phyloP scores from a whole-genome alignment of 2,329 filamentous ascomycete species.

The Aspergillus spinulosporus region DNA sequence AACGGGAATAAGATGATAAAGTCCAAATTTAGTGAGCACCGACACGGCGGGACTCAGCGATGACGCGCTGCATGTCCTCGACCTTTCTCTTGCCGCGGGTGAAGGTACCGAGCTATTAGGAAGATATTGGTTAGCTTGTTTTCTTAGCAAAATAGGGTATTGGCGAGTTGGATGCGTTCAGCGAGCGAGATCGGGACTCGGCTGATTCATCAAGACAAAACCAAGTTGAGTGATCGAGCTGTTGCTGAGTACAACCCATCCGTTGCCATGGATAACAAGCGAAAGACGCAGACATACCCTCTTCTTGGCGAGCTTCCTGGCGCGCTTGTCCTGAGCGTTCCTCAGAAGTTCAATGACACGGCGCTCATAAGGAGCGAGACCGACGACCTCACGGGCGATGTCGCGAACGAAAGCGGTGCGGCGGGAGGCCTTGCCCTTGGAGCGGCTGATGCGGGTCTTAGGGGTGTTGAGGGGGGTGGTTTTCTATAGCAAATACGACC shows the following conservation, averaged over 20 bases:
- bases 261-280: neutral
- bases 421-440: constrained; percentile 96
- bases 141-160: neutral
- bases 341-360: constrained; percentile 98
- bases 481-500: constrained; percentile 64
- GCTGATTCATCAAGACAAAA: neutral
- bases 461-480: constrained; percentile 71
- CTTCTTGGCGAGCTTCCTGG: constrained; percentile 99
- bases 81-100: constrained; percentile 99
- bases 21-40: constrained; percentile 59
- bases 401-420: constrained; percentile 95
- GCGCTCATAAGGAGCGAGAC: constrained; percentile 93
- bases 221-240: neutral
- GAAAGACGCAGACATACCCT: constrained; percentile 62
- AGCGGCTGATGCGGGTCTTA: constrained; percentile 77
- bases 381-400: constrained; percentile 97
- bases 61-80: constrained; percentile 96
- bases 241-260: neutral
- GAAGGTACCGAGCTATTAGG: constrained; percentile 85
- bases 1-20: constrained; percentile 17
- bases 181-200: neutral
- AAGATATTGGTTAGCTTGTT: constrained; percentile 22
- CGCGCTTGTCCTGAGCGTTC: constrained; percentile 99
- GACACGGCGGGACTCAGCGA: constrained; percentile 86
- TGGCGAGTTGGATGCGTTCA: neutral